Percentiles rank a stretch among this genome's conserved stretches.
Evolutionary conservation across 805 yeast genomes (phyloP).

Genomic region (Sugiyamaella chiloensis): DNA sequence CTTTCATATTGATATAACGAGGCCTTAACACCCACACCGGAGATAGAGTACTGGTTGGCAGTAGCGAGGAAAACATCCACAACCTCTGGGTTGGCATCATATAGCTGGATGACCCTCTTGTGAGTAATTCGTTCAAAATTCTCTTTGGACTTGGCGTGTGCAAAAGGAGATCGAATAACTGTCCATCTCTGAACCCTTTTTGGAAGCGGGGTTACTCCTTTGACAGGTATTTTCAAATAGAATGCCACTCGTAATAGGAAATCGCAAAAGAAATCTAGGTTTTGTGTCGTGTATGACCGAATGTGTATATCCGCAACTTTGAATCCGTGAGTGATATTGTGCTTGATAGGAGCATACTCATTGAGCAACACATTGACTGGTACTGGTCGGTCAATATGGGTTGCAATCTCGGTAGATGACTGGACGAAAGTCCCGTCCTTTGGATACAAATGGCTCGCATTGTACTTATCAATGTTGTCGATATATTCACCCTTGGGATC

Average conservation of each 20-base stretch:
- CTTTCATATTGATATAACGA: constrained; percentile 55
- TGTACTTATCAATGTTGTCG: constrained; percentile 16
- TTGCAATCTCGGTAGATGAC: constrained; percentile 18
- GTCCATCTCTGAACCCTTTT: constrained; percentile 87
- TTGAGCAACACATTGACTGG: constrained; percentile 85
- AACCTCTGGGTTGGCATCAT: constrained; percentile 82
- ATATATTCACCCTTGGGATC: constrained; percentile 9
- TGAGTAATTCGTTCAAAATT: constrained; percentile 88
- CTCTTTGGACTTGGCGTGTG: constrained; percentile 90
- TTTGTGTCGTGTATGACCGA: constrained; percentile 62
- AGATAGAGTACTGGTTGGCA: constrained; percentile 68
- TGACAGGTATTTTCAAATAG: constrained; percentile 82
- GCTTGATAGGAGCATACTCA: constrained; percentile 74
- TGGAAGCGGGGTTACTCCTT: constrained; percentile 65
- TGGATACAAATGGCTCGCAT: constrained; percentile 22
- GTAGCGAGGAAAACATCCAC: constrained; percentile 79
- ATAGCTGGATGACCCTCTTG: constrained; percentile 67
- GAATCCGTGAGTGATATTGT: constrained; percentile 65
- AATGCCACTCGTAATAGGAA: constrained; percentile 88
- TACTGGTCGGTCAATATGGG: constrained; percentile 49
- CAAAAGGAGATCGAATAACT: constrained; percentile 89
- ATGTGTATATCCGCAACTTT: constrained; percentile 70
- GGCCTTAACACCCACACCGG: constrained; percentile 84
- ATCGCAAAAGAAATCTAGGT: constrained; percentile 72
- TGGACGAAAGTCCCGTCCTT: constrained; percentile 19